Evolutionary conservation across 768 basidiomycete genomes (phyloP).

Genomic region (Epithele typhae): DNA sequence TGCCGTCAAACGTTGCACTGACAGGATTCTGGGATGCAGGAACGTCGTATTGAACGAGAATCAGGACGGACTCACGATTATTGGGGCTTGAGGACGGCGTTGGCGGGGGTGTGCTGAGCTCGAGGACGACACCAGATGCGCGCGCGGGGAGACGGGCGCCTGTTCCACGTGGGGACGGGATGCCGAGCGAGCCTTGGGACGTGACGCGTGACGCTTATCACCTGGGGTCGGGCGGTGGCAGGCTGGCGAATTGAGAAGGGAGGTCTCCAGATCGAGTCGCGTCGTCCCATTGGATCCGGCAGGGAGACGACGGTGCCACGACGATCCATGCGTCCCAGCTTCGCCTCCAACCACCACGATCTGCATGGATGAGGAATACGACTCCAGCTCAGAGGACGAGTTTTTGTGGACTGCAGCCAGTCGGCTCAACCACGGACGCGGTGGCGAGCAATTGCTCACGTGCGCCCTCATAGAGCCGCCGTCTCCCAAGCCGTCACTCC

Average conservation of each 20-base stretch:
- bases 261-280: conserved; percentile 2
- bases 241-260: conserved; percentile 6
- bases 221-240: conserved; percentile 2
- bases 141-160: conserved; percentile 3
- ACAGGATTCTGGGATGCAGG: conserved; percentile 12
- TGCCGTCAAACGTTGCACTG: conserved; percentile 10
- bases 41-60: conserved; percentile 13
- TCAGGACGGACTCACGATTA: conserved; percentile 46
- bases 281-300: conserved; percentile 7
- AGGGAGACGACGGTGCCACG: conserved; percentile 1
- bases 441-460: conserved; percentile 16
- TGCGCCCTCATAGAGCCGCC: conserved; percentile 12
- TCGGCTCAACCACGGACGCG: conserved; percentile 4
- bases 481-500: conserved; percentile 16
- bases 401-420: conserved; percentile 24
- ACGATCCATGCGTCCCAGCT: too few relatives aligned
- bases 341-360: conserved; percentile 11
- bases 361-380: conserved; percentile 15
- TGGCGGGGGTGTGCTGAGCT: conserved; percentile 15
- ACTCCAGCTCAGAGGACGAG: conserved; percentile 20
- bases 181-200: conserved; percentile 1
- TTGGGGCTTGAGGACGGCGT: conserved; percentile 45
- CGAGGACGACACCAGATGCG: conserved; percentile 8
- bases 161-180: conserved; percentile 6
- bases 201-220: conserved; percentile 12